These are phyloP conservation scores for Beauveria asiatica DNA, from an alignment of 2,329 filamentous ascomycete species.

Conservation along the genomic window DNA sequence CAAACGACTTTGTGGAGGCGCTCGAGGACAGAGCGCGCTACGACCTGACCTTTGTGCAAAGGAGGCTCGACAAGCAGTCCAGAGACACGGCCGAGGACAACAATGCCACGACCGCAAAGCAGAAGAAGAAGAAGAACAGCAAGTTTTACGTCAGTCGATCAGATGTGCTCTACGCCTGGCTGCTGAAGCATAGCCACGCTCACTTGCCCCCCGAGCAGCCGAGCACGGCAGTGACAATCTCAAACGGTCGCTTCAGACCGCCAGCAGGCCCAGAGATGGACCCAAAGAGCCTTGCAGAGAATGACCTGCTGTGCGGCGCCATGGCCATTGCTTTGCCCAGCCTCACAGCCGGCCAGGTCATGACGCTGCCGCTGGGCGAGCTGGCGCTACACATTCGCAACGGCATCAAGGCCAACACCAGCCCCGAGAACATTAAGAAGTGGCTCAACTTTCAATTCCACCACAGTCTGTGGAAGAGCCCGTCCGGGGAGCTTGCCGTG, in stretches of 20 bases:
- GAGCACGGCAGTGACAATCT: background rate
- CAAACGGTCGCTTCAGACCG: constrained; percentile 1
- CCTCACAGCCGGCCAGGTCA: background rate
- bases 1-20: background rate
- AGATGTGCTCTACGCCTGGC: constrained; percentile 2
- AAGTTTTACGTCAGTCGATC: background rate
- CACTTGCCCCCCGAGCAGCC: background rate
- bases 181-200: constrained; percentile 4
- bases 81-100: too few relatives aligned
- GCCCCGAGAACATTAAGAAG: background rate
- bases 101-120: background rate
- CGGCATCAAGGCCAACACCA: background rate
- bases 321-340: background rate
- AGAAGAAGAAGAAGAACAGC: background rate
- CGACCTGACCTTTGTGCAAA: background rate
- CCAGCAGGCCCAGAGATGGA: background rate
- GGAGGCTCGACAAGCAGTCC: background rate
- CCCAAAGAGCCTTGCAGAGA: background rate
- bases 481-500: background rate
- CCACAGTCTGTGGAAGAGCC: background rate
- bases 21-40: background rate
- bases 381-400: background rate
- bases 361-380: background rate
- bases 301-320: background rate
- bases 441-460: background rate